phyloP scores from a whole-genome alignment of 78 protist genomes.

The Planoprotostelium fungivorum region DNA sequence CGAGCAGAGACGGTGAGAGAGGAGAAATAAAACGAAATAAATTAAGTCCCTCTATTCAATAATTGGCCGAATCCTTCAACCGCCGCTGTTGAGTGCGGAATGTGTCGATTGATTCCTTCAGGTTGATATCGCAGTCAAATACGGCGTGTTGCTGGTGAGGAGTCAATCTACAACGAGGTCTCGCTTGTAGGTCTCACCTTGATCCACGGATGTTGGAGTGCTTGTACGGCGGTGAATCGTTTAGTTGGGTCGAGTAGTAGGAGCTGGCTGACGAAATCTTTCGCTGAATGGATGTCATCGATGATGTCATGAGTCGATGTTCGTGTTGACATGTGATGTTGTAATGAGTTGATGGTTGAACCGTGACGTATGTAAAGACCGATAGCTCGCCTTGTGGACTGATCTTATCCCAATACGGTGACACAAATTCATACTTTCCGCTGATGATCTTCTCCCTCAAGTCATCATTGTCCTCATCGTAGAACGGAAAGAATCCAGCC shows the following conservation, averaged over 20 bases:
- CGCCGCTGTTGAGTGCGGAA: no score
- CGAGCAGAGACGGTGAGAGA: no score
- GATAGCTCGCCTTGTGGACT: conserved; percentile 67
- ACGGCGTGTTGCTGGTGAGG: no score
- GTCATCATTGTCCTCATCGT: conserved; percentile 40
- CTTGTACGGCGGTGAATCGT: conserved; percentile 45
- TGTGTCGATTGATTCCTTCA: no score
- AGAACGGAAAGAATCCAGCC: conserved; percentile 74
- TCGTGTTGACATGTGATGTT: conserved; percentile 56
- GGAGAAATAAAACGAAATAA: no score
- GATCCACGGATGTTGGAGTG: conserved; percentile 59
- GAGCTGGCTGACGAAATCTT: conserved; percentile 38
- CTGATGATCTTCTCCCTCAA: conserved; percentile 57
- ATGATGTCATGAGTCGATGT: not conserved
- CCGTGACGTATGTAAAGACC: conserved; percentile 66
- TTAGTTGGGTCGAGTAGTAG: conserved; percentile 57
- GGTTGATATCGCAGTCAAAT: no score
- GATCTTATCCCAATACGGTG: conserved; percentile 64
- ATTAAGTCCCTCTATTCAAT: no score
- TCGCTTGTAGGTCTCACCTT: conserved; percentile 1
- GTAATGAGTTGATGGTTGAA: not conserved
- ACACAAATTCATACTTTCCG: conserved; percentile 64
- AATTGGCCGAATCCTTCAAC: no score
- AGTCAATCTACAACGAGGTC: no score
- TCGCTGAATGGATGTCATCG: conserved; percentile 50